Evolutionary conservation across 345 rosid genomes (phyloP).

Genomic region (Moricandia arvensis): DNA sequence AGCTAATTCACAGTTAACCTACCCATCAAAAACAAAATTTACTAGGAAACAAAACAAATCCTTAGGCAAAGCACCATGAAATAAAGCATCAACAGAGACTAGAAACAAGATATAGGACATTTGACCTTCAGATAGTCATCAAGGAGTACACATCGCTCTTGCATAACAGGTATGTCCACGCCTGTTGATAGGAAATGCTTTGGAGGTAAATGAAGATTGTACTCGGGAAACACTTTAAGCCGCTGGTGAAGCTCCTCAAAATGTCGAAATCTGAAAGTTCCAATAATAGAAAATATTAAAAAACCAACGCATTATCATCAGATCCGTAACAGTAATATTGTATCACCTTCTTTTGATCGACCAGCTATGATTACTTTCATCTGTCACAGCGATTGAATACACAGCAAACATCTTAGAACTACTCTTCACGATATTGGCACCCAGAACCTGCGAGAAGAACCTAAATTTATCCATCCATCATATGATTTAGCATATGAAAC

Average conservation of each 20-base stretch:
- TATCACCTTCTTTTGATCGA: slow-evolving; percentile 95
- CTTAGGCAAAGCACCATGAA: not conserved
- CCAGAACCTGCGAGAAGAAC: slow-evolving; percentile 75
- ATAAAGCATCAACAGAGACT: slow-evolving; percentile 20
- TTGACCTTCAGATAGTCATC: slow-evolving; percentile 82
- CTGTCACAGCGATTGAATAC: slow-evolving; percentile 87
- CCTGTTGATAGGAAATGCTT: slow-evolving; percentile 96
- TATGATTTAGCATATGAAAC: not conserved
- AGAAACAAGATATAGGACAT: slow-evolving; percentile 14
- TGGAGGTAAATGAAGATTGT: slow-evolving; percentile 90
- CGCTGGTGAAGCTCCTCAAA: slow-evolving; percentile 98
- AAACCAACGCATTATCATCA: slow-evolving; percentile 7
- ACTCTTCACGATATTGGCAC: slow-evolving; percentile 94
- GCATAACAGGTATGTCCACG: slow-evolving; percentile 66
- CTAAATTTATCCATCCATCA: slow-evolving; percentile 25
- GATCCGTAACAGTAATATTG: slow-evolving; percentile 27
- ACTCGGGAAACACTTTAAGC: slow-evolving; percentile 83
- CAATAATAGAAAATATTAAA: not conserved
- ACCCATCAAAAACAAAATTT: not conserved
- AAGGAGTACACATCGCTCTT: slow-evolving; percentile 75
- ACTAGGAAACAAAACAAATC: not conserved
- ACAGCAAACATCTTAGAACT: slow-evolving; percentile 87
- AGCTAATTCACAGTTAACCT: slow-evolving; percentile 10
- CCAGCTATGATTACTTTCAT: slow-evolving; percentile 82
- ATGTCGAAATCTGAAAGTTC: slow-evolving; percentile 74